Base-by-base conservation (phyloP, 2,329 filamentous ascomycete genomes). In the Trichoderma breve region DNA sequence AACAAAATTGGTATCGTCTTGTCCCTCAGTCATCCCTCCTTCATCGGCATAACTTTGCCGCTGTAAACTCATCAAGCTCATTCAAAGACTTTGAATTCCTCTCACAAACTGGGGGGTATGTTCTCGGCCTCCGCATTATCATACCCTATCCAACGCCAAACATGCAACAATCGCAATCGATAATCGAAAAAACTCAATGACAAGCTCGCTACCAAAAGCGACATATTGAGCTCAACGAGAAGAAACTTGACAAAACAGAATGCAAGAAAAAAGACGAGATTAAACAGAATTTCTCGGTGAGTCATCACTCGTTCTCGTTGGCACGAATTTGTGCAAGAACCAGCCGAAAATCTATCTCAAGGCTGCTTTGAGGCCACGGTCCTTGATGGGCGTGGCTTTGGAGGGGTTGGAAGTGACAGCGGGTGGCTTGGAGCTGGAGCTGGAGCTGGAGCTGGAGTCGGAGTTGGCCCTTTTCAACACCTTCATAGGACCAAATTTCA, bases 61-160 rank as follows among this genome's bases (percentile, higher is more conserved):
- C 32, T 55, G 21, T 43, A 62, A 18, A 55, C 6, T 30, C 24
- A 61, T 36, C 70, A 53, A 28, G 34, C 55, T 12, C 64, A 3
- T 24, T 24, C 62, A 51, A 51, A 51, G 43, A 24, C 43, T 51
- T 51, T 51, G 43, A 51, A 12, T 12, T 12, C 12, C 3, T 58
- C 21, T 3, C 61, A n/a, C 26, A 36, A 21, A 24, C 47, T n/a
- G 7, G 2, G 60, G 3, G 60, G 68, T 70, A 64, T 70, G 68
- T 24, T 64, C 30, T 34, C 36, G 3, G n/a, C 60, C 60, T 64
- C 47, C 43, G 6, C 68, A 63, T 70, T 47, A 62, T 14, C 51
- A 62, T 62, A 69, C 67, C 43, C 75, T 75, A 74, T 75, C 74
- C 74, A 78, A 79, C 77, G 76, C 76, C 77, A 70, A 73, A 68